Conservation (phyloP, 768 basidiomycete genomes). For the Mrakia blollopis region DNA sequence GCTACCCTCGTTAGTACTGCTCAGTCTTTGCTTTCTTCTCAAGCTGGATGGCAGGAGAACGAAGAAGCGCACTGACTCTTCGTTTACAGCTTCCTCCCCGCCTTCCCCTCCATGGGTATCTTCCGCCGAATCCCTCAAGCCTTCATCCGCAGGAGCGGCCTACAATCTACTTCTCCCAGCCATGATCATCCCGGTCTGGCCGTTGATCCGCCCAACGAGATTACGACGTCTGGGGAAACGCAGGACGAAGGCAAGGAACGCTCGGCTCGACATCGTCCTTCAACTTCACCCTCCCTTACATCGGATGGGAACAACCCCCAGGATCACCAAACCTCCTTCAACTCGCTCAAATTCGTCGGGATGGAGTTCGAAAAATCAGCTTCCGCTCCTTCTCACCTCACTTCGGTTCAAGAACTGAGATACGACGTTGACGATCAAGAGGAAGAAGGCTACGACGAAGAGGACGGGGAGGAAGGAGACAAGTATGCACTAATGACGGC, state of each 20-base stretch:
- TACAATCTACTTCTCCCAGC: not conserved
- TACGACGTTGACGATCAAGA: not conserved
- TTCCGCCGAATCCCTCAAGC: constrained; percentile 26
- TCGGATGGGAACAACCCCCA: too few relatives aligned
- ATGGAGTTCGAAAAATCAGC: too few relatives aligned
- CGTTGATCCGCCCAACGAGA: not conserved
- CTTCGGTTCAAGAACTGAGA: not conserved
- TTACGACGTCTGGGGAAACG: not conserved
- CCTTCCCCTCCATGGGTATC: constrained; percentile 52
- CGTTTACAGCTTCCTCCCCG: constrained; percentile 48
- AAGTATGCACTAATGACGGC: constrained; percentile 39
- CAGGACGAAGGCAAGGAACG: too few relatives aligned
- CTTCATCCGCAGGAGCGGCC: constrained; percentile 14
- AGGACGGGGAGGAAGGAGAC: constrained; percentile 28
- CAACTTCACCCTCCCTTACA: too few relatives aligned
- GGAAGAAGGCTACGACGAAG: constrained; percentile 24
- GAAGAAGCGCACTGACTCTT: not conserved
- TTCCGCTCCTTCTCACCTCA: constrained; percentile 21
- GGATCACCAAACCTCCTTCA: too few relatives aligned
- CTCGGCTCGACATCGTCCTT: too few relatives aligned
- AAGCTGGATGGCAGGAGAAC: too few relatives aligned
- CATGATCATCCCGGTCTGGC: too few relatives aligned
- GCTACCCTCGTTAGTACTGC: too few relatives aligned
- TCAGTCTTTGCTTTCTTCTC: too few relatives aligned
- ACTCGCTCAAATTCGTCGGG: constrained; percentile 13